phyloP scores from a whole-genome alignment of 1,284 basidiomycete genomes.

The Tilletia indica region DNA sequence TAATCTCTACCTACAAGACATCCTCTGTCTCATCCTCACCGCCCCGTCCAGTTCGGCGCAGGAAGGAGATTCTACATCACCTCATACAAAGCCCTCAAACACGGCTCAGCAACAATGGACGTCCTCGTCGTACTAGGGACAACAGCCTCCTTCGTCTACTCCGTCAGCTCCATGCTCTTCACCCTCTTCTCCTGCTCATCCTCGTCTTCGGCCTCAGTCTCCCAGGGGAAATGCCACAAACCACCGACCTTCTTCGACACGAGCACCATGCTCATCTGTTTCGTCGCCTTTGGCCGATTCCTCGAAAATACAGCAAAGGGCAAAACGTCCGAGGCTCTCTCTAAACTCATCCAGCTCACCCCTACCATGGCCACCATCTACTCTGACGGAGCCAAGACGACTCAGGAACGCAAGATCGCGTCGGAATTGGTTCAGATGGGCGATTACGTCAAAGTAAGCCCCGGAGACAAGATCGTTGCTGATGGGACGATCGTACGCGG shows the following conservation, averaged over 20 bases:
- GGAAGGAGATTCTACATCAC: conserved; percentile 82
- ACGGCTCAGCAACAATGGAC: conserved; percentile 82
- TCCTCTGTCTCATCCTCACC: conserved; percentile 77
- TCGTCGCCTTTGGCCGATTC: conserved; percentile 90
- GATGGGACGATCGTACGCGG: conserved; percentile 87
- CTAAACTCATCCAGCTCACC: conserved; percentile 88
- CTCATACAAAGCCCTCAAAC: conserved; percentile 85
- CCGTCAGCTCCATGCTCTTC: conserved; percentile 66
- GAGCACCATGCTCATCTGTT: conserved; percentile 96
- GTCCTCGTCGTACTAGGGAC: conserved; percentile 95
- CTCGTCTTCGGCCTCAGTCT: conserved; percentile 2
- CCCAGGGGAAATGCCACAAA: conserved; percentile 65
- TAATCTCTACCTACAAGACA: conserved; percentile 73
- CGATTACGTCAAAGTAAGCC: conserved; percentile 88
- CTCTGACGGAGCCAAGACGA: conserved; percentile 60
- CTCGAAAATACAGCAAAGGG: conserved; percentile 97
- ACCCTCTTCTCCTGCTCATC: conserved; percentile 31
- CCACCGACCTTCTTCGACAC: conserved; percentile 97
- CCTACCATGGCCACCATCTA: conserved; percentile 95
- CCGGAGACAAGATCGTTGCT: conserved; percentile 93
- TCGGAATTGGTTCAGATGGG: conserved; percentile 93
- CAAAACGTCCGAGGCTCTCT: conserved; percentile 90
- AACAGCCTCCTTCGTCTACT: conserved; percentile 88
- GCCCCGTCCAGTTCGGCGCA: conserved; percentile 88
- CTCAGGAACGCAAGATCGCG: conserved; percentile 81